Evolutionary conservation across 106 monocot genomes (phyloP), one percentile per base, ranked within the genome.

Genomic region (Dendrobium huoshanense): DNA sequence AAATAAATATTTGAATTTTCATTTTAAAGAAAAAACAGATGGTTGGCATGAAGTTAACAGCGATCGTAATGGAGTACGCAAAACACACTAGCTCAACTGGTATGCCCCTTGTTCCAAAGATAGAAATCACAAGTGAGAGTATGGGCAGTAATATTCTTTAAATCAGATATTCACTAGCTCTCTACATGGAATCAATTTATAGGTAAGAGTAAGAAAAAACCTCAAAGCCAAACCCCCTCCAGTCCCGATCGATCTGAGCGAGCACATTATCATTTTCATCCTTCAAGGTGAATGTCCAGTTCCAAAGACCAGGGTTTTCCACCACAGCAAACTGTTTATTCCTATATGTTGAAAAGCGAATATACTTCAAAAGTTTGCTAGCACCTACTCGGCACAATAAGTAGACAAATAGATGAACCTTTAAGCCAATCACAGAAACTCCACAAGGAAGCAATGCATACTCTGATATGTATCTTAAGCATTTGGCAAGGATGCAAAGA

Each of bases 181-280:
- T 9, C 9, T 37, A 37, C 37, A 37, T 37, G 37, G 37, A 31
- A 4, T 44, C 4, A 44, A 67, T 68, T n/a, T 49, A 48, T 18
- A 19, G 73, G 17, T 65, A 68, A 73, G 42, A 81, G 43, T n/a
- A n/a, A 15, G 27, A 59, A 22, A 64, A 11, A 77, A 90, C 98
- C 98, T 99, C 98, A 73, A 99, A 79, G 67, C 98, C 95, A 65
- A 99, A 80, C n/a, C 98, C 98, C 83, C 98, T 88, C 98, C 98
- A 99, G 41, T 99, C 91, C 56, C 98, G 98, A 82, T 89, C 92
- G 78, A 99, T 95, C 83, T 99, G 90, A 73, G 98, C 92, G n/a
- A 99, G 77, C 59, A 93, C 91, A 87, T 90, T 92, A 29, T 95
- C 98, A 78, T 93, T 79, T 64, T 93, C 88, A 83, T 99, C 98